Conservation (phyloP, 2,329 filamentous ascomycete genomes). For the Cercospora sp. region DNA sequence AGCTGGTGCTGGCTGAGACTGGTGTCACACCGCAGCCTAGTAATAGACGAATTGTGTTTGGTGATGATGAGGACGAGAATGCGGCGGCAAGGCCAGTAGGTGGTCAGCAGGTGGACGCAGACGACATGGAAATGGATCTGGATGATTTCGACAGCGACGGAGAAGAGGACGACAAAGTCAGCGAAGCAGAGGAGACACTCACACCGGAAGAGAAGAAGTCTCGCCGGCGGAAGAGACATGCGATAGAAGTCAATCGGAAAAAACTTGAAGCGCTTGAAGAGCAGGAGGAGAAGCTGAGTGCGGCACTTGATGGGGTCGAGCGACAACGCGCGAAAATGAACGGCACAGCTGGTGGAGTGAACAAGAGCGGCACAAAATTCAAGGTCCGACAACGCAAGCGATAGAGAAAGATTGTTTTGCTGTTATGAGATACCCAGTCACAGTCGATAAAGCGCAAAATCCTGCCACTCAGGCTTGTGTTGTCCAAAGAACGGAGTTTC, state of each 20-base stretch:
- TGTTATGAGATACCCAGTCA: neutral
- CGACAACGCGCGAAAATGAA: conserved; percentile 63
- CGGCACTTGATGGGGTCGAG: conserved; percentile 59
- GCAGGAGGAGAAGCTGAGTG: conserved; percentile 56
- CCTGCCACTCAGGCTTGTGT: too few relatives aligned
- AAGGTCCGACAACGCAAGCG: conserved; percentile 64
- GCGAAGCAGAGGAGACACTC: conserved; percentile 34
- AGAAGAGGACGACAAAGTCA: conserved; percentile 31
- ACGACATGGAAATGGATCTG: conserved; percentile 28
- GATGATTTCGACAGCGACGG: conserved; percentile 30
- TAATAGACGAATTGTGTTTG: conserved; percentile 44
- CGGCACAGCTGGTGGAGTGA: conserved; percentile 60
- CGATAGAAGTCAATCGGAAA: conserved; percentile 50
- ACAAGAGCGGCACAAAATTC: conserved; percentile 65
- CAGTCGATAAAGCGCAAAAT: too few relatives aligned
- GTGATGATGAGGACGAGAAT: conserved; percentile 36
- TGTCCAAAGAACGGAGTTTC: too few relatives aligned
- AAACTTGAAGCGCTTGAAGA: conserved; percentile 56
- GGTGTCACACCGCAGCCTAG: conserved; percentile 44
- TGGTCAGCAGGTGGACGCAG: conserved; percentile 4
- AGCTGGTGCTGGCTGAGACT: conserved; percentile 38
- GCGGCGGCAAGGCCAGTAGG: conserved; percentile 8
- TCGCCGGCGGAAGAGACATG: conserved; percentile 54
- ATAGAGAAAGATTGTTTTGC: conserved; percentile 38
- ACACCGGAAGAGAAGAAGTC: conserved; percentile 46